Evolutionary conservation across 2,329 filamentous ascomycete genomes (phyloP).

Genomic region (Ambrosiella cleistominuta): DNA sequence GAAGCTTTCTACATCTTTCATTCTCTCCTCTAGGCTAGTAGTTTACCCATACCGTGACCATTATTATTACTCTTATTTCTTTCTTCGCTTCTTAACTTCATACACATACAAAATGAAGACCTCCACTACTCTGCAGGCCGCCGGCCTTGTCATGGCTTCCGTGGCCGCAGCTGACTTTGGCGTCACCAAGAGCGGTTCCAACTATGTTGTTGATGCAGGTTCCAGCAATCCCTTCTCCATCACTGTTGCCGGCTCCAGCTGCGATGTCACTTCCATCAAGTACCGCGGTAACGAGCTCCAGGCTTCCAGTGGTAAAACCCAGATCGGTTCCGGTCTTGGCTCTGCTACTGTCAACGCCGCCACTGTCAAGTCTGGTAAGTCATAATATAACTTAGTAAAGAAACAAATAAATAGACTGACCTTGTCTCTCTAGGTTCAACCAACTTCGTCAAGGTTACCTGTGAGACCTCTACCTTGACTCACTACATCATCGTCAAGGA

Average conservation of each 20-base stretch:
- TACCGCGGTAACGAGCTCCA: constrained; percentile 43
- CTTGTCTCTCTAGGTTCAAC: constrained; percentile 15
- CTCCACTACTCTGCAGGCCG: constrained; percentile 2
- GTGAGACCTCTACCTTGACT: constrained; percentile 39
- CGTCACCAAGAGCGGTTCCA: constrained; percentile 23
- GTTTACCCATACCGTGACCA: background rate
- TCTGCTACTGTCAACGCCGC: constrained; percentile 35
- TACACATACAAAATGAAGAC: constrained; percentile 5
- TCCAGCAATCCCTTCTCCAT: constrained; percentile 32
- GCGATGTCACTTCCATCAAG: constrained; percentile 46
- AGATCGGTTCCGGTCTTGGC: constrained; percentile 42
- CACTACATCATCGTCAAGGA: constrained; percentile 45
- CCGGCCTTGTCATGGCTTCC: constrained; percentile 13
- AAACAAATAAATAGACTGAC: background rate
- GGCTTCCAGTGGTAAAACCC: constrained; percentile 31
- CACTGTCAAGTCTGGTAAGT: constrained; percentile 17
- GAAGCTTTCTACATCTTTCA: background rate
- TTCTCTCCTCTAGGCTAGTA: background rate
- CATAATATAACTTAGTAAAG: background rate
- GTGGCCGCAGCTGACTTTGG: constrained; percentile 25
- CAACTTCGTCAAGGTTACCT: constrained; percentile 43
- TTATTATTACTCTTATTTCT: background rate
- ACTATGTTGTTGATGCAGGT: constrained; percentile 30
- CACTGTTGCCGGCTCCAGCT: constrained; percentile 33
- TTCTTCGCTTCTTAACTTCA: background rate